Evolutionary conservation across 768 basidiomycete species (phyloP), one percentile per base, ranked within the genome.

Genomic region (Mycena belliarum): DNA sequence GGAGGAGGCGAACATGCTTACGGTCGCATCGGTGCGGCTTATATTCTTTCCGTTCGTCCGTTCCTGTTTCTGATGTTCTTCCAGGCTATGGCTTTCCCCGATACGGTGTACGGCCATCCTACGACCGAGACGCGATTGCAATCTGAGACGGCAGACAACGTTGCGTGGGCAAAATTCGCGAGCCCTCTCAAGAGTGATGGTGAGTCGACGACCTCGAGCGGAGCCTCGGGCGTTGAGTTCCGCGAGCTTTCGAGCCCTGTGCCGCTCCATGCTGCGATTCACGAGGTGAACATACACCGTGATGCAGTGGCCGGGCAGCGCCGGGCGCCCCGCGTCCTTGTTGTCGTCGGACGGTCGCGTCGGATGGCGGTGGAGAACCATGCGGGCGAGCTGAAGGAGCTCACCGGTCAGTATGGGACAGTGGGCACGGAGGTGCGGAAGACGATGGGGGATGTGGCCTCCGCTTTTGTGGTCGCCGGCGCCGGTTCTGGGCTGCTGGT

Each of bases 361-460:
- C 73, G 88, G n/a, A 70, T 91, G 29, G 87, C 88, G 4, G 82
- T 83, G 24, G 88, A 89, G 72, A 81, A 85, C 55, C 92, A 93
- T 67, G 70, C 76, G 6, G 72, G 66, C n/a, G 95, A 97, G 73
- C 70, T 95, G 54, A 84, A 83, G 61, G 74, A 77, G 41, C 61
- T 94, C 21, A 75, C 86, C 69, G 78, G 81, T 18, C 80, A 84
- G 61, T 77, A 86, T 62, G 82, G 79, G 5, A 64, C 66, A 26
- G 76, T 88, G 5, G 80, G 82, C 0, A 66, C 76, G 4, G 90
- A 91, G 67, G 83, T 94, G 57, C 78, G 80, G 69, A 88, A 89
- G 75, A 93, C 94, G 21, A 78, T 96, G 24, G 95, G 95, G 3
- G 91, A 95, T 69, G 87, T 91, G 18, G 91, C 85, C 3, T 82